Evolutionary conservation across 2,329 filamentous ascomycete species (phyloP), one percentile per base, ranked within the genome.

Genomic region (Chalara sp.): DNA sequence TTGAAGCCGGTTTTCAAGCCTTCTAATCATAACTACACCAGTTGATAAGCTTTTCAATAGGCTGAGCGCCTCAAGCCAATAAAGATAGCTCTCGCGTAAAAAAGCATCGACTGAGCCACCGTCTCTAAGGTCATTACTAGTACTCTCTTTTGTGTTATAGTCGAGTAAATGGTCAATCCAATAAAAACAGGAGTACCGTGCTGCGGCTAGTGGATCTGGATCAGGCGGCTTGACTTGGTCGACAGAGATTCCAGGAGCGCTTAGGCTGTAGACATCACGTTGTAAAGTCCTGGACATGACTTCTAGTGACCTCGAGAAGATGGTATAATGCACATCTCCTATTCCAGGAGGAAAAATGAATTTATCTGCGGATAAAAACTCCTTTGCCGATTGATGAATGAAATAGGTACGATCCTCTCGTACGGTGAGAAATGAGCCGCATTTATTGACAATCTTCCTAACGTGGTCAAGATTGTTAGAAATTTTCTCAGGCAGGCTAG

Each of bases 271-370:
- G 0, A 72, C 66, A 37, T 75, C 61, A 1, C 65, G 65, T 21
- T 50, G 47, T 3, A 74, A 58, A 0, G 46, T 61, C 6, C 49
- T 45, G 0, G 46, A 55, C 12, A 73, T 56, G 2, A 54, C 47
- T 12, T 64, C 8, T 2, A 75, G 49, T 4, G 69, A 73, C n/a
- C 52, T 58, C 4, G 44, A 57, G 44, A 70, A 65, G 5, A 74
- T 64, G 0, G 2, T 5, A 11, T 59, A 37, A 50, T 74, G 69
- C 11, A 57, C 52, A 3, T 56, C 40, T 12, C 46, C 42, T 3
- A 45, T 32, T 3, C 67, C 64, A 28, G 10, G 40, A 8, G 65
- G 61, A 35, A 69, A 67, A 6, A 71, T 57, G 5, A 50, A 35
- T 21, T 44, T 12, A 31, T 56, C 37, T 6, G 53, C 30, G 35